Percentiles rank a stretch among this genome's conserved stretches.
Conservation (phyloP, 140 eudicot species). For the Stevia rebaudiana region DNA sequence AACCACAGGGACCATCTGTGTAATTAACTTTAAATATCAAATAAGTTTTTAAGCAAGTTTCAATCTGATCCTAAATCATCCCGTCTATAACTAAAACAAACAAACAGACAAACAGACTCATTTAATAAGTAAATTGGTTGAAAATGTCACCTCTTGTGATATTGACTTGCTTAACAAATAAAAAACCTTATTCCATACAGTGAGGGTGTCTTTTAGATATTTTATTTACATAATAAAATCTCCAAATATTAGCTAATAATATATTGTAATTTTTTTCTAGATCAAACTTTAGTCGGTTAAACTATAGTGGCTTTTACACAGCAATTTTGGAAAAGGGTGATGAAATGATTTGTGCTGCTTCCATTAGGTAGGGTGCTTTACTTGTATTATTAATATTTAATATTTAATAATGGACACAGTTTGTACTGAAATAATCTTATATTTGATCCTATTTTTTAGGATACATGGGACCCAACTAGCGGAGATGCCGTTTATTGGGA, state of each 20-base stretch:
- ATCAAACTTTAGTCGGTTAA: slow-evolving; percentile 73
- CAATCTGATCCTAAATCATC: not conserved
- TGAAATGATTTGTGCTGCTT: slow-evolving; percentile 86
- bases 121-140: not conserved
- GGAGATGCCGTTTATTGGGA: slow-evolving; percentile 96
- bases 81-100: no score
- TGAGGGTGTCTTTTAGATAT: not conserved
- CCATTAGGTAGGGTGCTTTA: slow-evolving; percentile 54
- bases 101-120: no score
- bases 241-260: slow-evolving; percentile 7
- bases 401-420: not conserved
- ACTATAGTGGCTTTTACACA: slow-evolving; percentile 67
- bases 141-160: slow-evolving; percentile 5
- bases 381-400: not conserved
- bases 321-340: slow-evolving; percentile 84
- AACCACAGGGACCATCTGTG: no score
- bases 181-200: not conserved
- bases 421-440: slow-evolving; percentile 12
- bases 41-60: not conserved
- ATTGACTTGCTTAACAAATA: not conserved
- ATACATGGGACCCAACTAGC: slow-evolving; percentile 82
- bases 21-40: no score
- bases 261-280: slow-evolving; percentile 28
- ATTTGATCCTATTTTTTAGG: slow-evolving; percentile 30
- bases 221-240: not conserved